A percentile compares a stretch with the other conserved stretches of the same genome.
Conservation (phyloP, 2,329 filamentous ascomycete genomes). For the Knoxdaviesia capensis region DNA sequence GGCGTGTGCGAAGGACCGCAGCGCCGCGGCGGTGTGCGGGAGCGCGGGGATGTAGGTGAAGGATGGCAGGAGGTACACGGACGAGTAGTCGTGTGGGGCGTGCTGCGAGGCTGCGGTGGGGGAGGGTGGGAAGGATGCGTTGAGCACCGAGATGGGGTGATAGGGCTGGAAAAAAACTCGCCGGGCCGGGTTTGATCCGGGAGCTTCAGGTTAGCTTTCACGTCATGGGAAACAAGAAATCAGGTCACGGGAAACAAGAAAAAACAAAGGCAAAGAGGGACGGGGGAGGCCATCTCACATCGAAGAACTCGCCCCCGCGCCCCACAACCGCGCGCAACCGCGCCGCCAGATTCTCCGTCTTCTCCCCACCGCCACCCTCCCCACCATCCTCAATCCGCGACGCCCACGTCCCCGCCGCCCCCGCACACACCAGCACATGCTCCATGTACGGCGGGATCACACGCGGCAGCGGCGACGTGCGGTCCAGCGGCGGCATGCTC, state of each 20-base stretch:
- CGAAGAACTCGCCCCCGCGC: slow-evolving; percentile 41
- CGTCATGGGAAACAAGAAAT: too few relatives aligned
- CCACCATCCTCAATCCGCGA: slow-evolving; percentile 55
- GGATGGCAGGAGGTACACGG: slow-evolving; percentile 59
- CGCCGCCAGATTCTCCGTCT: slow-evolving; percentile 35
- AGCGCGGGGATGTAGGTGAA: slow-evolving; percentile 65
- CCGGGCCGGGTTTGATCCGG: background rate
- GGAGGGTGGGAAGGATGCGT: slow-evolving; percentile 43
- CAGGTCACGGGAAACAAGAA: background rate
- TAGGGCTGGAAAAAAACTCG: slow-evolving; percentile 39
- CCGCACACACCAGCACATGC: slow-evolving; percentile 70
- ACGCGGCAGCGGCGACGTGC: slow-evolving; percentile 46
- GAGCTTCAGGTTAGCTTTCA: background rate
- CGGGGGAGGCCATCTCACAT: slow-evolving; percentile 28
- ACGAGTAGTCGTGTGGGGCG: slow-evolving; percentile 29
- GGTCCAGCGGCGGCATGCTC: slow-evolving; percentile 7
- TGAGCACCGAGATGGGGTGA: slow-evolving; percentile 59
- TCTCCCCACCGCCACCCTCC: slow-evolving; percentile 11
- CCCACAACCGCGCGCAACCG: slow-evolving; percentile 53
- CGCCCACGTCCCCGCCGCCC: slow-evolving; percentile 51
- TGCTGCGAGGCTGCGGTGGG: slow-evolving; percentile 21
- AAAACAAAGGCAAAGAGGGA: background rate
- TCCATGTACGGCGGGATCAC: slow-evolving; percentile 62
- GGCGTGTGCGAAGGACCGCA: slow-evolving; percentile 11
- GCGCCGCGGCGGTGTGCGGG: slow-evolving; percentile 36